Conservation (phyloP, 2,329 filamentous ascomycete species). For the Neofusicoccum ribis region DNA sequence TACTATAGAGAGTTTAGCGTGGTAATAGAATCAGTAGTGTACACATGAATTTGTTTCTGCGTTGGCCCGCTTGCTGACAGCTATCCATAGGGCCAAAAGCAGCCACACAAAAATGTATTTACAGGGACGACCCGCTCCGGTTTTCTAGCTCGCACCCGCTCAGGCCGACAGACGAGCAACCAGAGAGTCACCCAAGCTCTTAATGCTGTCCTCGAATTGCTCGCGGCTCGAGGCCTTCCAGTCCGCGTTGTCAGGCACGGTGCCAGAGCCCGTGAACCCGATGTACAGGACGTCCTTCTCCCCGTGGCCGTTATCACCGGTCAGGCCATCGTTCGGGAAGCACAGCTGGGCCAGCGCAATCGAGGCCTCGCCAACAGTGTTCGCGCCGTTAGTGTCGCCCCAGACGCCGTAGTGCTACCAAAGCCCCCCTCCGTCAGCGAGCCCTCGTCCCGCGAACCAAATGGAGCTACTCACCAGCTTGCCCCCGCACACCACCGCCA, state of each 20-base stretch:
- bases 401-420: conserved; percentile 58
- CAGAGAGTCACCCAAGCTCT: conserved; percentile 53
- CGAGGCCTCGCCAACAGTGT: conserved; percentile 57
- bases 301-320: conserved; percentile 58
- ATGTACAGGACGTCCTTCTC: conserved; percentile 62
- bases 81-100: too few species aligned
- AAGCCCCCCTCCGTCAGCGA: not conserved
- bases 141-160: not conserved
- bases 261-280: conserved; percentile 58
- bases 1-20: too few species aligned
- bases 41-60: too few species aligned
- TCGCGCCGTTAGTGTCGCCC: conserved; percentile 62
- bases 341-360: conserved; percentile 60
- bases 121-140: too few species aligned
- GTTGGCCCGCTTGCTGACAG: too few species aligned
- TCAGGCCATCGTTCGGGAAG: conserved; percentile 50
- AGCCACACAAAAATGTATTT: not conserved
- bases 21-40: too few species aligned
- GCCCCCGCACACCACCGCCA: conserved; percentile 56
- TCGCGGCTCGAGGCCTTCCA: conserved; percentile 55
- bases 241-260: conserved; percentile 56
- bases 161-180: conserved; percentile 33
- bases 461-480: conserved; percentile 38
- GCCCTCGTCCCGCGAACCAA: too few species aligned
- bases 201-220: conserved; percentile 57